Base-by-base conservation (phyloP, 2,329 filamentous ascomycete species). In the Oidium heveae region DNA sequence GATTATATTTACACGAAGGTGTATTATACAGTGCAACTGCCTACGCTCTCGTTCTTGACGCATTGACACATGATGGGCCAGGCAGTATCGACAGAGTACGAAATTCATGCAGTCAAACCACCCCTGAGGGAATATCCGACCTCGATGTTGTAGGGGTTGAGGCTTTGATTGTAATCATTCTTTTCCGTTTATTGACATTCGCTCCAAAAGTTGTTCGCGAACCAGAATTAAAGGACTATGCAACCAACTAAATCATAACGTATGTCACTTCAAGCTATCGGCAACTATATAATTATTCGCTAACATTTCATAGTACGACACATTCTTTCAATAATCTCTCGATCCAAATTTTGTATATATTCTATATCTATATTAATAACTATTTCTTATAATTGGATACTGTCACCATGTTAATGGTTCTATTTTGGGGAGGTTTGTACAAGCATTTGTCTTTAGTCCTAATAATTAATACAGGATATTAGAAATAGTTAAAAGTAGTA, bases 1-100 rank as follows among this genome's bases (percentile, higher is more conserved):
- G 63, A 0, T 63, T 74, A 50, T 74, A 73, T 60, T 70, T 68
- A 0, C 74, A 76, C 57, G 72, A 74, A 56, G 69, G 69, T 2
- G 65, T 72, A 36, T 64, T 77, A 44, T 73, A 70, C 58, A 72
- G 75, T 56, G 68, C 71, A 0, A 62, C 76, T 24, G 66, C 67
- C 0, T 70, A 66, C 56, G 64, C 63, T 1, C 60, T 76, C 46
- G 63, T 69, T 1, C 63, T 70, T 10, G 73, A 75, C 62, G 73
- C 72, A 16, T 64, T 77, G 56, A 66, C 60, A 10, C 64, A 75
- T 58, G 66, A 66, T 46, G 72, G 74, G 1, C 71, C 70, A 0
- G 72, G 68, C 0, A 56, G 65, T 20, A 55, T 68, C 1, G 63
- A 59, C 1, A 61, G 71, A 3, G 60, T 75, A 20, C 59, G 71